phyloP scores from a whole-genome alignment of 805 yeast species.

The Cyberlindnera misumaiensis region DNA sequence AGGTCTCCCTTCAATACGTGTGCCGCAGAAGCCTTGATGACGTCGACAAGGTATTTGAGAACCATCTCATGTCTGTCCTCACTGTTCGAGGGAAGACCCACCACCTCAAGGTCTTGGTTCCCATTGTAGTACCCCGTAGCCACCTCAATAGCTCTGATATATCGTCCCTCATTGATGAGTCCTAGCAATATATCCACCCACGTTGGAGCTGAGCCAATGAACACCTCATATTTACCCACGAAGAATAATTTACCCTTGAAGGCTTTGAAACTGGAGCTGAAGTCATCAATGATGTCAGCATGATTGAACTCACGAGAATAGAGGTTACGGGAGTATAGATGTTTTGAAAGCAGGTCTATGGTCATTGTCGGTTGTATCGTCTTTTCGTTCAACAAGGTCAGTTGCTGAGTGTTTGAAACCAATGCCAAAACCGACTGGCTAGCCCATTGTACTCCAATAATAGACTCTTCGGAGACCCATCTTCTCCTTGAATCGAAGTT shows the following conservation, averaged over 20 bases:
- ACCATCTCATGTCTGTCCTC: constrained; percentile 41
- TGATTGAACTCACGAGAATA: constrained; percentile 18
- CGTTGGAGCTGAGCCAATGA: constrained; percentile 51
- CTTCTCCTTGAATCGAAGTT: constrained; percentile 35
- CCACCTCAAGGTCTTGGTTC: constrained; percentile 35
- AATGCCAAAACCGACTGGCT: constrained; percentile 32
- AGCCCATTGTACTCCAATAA: constrained; percentile 55
- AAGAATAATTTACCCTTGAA: constrained; percentile 43
- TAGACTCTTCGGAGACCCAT: constrained; percentile 39
- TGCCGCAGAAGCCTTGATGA: constrained; percentile 34
- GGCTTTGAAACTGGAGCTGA: constrained; percentile 25
- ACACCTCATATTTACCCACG: constrained; percentile 45
- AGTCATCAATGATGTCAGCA: constrained; percentile 7
- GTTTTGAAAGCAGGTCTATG: constrained; percentile 22
- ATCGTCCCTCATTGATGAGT: constrained; percentile 44
- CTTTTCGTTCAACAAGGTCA: constrained; percentile 35
- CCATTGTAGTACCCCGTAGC: constrained; percentile 50
- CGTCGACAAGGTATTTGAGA: constrained; percentile 45
- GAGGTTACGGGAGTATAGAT: constrained; percentile 29
- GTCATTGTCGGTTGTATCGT: constrained; percentile 26
- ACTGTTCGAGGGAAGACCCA: constrained; percentile 49
- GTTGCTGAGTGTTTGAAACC: constrained; percentile 39
- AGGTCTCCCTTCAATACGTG: constrained; percentile 14
- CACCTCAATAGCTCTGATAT: constrained; percentile 47
- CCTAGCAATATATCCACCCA: constrained; percentile 64